These are phyloP conservation scores for Colletotrichum sp. DNA, from an alignment of 2,329 filamentous ascomycete species.

Conservation along the genomic window DNA sequence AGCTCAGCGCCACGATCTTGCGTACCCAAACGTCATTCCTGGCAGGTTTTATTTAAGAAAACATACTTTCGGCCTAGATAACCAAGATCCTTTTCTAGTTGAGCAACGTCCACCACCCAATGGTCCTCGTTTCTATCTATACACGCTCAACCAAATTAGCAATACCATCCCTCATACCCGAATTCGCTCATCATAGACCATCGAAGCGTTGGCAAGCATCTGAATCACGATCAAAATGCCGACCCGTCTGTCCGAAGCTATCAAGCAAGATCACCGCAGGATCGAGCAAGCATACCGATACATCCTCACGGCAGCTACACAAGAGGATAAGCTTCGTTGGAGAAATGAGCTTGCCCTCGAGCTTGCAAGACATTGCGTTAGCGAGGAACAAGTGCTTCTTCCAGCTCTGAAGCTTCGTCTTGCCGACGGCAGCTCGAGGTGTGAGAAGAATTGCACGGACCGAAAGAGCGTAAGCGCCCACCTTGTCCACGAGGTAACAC, in stretches of 20 bases:
- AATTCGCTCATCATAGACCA: neutral
- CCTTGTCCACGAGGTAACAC: neutral
- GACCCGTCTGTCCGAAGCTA: conserved; percentile 2
- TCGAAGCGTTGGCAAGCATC: neutral
- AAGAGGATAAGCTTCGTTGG: conserved; percentile 7
- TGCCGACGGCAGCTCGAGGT: neutral
- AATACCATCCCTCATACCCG: neutral
- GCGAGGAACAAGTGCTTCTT: conserved; percentile 10
- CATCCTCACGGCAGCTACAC: neutral
- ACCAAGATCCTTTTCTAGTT: neutral
- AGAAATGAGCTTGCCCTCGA: conserved; percentile 11
- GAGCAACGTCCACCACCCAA: neutral
- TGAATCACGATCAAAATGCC: neutral
- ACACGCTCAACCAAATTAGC: neutral
- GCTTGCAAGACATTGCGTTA: conserved; percentile 17
- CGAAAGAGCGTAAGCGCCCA: neutral
- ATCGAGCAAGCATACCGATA: conserved; percentile 16
- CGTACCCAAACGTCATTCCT: neutral
- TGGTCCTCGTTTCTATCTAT: too few species aligned
- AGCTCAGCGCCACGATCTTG: neutral
- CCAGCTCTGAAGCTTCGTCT: neutral
- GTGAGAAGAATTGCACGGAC: neutral
- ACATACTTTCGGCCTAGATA: neutral
- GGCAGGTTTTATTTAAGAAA: neutral
- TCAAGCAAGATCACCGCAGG: conserved; percentile 15